Percentiles rank a stretch among this genome's conserved stretches.
phyloP scores from a whole-genome alignment of 1,139 yeast species.

The Candida mesenterica region DNA sequence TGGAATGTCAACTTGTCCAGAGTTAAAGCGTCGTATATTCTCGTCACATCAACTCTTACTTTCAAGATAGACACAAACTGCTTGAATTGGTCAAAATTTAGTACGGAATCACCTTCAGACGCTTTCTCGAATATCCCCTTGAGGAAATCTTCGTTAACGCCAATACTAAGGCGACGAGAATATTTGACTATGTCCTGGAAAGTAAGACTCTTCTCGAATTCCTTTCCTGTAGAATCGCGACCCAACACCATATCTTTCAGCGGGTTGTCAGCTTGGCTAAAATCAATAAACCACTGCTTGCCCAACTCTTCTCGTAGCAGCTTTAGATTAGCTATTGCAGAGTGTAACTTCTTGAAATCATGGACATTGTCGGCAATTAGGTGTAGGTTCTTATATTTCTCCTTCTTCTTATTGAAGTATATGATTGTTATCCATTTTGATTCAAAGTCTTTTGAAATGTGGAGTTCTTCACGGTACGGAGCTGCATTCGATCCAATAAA shows the following conservation, averaged over 20 bases:
- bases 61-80: slow-evolving; percentile 56
- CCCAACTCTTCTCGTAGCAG: slow-evolving; percentile 34
- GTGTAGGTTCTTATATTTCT: slow-evolving; percentile 60
- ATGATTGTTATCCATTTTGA: slow-evolving; percentile 79
- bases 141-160: slow-evolving; percentile 37
- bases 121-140: slow-evolving; percentile 46
- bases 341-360: slow-evolving; percentile 58
- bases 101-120: slow-evolving; percentile 22
- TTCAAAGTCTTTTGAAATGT: slow-evolving; percentile 64
- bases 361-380: slow-evolving; percentile 64
- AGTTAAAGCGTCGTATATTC: slow-evolving; percentile 26
- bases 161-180: slow-evolving; percentile 67
- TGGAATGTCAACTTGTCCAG: slow-evolving; percentile 21
- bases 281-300: slow-evolving; percentile 32
- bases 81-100: slow-evolving; percentile 73
- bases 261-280: slow-evolving; percentile 25
- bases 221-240: slow-evolving; percentile 19
- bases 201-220: slow-evolving; percentile 40
- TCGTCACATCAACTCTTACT: slow-evolving; percentile 31
- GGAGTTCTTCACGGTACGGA: slow-evolving; percentile 81
- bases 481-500: slow-evolving; percentile 69
- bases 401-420: slow-evolving; percentile 60
- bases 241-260: slow-evolving; percentile 25
- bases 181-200: slow-evolving; percentile 69
- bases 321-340: slow-evolving; percentile 55